phyloP scores from a whole-genome alignment of 768 basidiomycete genomes.

The Podaxis sp. region DNA sequence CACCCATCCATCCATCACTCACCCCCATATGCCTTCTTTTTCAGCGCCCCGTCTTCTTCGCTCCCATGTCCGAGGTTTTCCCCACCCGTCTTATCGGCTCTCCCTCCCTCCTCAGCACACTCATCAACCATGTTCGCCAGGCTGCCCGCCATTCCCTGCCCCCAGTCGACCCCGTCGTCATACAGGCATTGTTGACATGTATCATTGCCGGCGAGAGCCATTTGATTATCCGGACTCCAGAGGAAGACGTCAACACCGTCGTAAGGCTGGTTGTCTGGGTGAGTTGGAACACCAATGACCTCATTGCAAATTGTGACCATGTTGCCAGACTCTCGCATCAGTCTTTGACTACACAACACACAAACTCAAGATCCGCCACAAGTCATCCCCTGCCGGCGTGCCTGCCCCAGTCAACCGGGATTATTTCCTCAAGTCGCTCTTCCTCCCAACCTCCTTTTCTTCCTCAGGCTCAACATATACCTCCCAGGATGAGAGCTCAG shows the following conservation, averaged over 20 bases:
- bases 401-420: slow-evolving; percentile 12
- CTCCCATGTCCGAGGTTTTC: slow-evolving; percentile 19
- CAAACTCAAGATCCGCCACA: slow-evolving; percentile 47
- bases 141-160: slow-evolving; percentile 38
- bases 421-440: slow-evolving; percentile 27
- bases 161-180: slow-evolving; percentile 59
- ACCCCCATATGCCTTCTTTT: background rate
- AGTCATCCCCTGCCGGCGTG: slow-evolving; percentile 14
- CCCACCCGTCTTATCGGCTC: slow-evolving; percentile 39
- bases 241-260: slow-evolving; percentile 63
- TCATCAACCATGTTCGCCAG: slow-evolving; percentile 46
- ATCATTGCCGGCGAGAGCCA: slow-evolving; percentile 61
- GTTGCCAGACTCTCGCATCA: slow-evolving; percentile 51
- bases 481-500: slow-evolving; percentile 22
- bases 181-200: slow-evolving; percentile 66
- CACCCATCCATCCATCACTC: background rate
- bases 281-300: slow-evolving; percentile 24
- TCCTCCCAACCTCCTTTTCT: slow-evolving; percentile 22
- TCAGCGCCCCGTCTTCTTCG: background rate
- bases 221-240: slow-evolving; percentile 60
- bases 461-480: slow-evolving; percentile 17
- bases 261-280: slow-evolving; percentile 60
- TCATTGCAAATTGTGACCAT: slow-evolving; percentile 3
- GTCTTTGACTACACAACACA: slow-evolving; percentile 61
- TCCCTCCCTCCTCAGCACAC: slow-evolving; percentile 45